Evolutionary conservation across 1,139 yeast genomes (phyloP), one percentile per base, ranked within the genome.

Genomic region (Nematodospora anomalae): DNA sequence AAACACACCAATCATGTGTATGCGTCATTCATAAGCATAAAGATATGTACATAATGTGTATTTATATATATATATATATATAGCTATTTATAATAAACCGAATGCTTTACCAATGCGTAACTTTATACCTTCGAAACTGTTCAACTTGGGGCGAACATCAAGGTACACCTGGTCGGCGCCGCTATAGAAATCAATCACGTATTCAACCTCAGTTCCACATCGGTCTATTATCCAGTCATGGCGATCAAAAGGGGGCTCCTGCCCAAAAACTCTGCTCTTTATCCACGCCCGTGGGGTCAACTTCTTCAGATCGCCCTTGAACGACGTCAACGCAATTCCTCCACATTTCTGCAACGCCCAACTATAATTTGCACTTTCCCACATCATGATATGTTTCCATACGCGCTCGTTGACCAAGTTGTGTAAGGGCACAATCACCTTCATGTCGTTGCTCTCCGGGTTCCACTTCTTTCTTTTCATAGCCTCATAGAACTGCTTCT

Each of bases 191-290:
- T 92, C 98, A 54, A 92, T 90, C 30, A 92, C 97, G 52, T 92
- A 92, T 37, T 89, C 96, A 12, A 92, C 75, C 37, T 76, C 74
- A 11, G 67, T 74, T 2, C 97, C 97, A 59, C 97, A 87, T 37
- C 97, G 69, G 52, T 85, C 82, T n/a, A 92, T 74, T 9, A 76
- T 68, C 98, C 98, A 92, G 62, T 92, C 98, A 57, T 92, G 98
- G 51, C 98, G 76, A 62, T 92, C 98, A 63, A 92, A 92, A 0
- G 98, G 98, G 45, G 75, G 76, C 36, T 79, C 79, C 44, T 75
- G 71, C 0, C 96, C 88, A 42, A 81, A 53, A 23, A 85, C 54
- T 4, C 57, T 51, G 47, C 76, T 64, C 49, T 85, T 80, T 51
- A 87, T 67, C 67, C 95, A 76, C 0, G 98, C 98, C 49, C 95